Evolutionary conservation across 495 filamentous ascomycete genomes (phyloP), one percentile per base, ranked within the genome.

Genomic region (Penicillium verhagenii): DNA sequence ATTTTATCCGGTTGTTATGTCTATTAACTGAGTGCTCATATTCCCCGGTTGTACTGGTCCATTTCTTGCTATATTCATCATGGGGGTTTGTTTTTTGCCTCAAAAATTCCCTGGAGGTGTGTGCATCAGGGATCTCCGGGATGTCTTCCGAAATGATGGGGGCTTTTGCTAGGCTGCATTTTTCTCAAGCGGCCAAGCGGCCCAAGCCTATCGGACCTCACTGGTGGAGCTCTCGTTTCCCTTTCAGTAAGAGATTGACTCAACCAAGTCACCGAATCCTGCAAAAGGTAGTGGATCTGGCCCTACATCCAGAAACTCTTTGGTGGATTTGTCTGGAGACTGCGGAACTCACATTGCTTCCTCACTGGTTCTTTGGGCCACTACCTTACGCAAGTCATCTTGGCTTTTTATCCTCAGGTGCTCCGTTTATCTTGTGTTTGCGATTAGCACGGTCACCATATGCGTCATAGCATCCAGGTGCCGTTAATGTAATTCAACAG

Each of bases 91-190:
- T n/a, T n/a, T n/a, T n/a, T n/a, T n/a, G n/a, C n/a, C n/a, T n/a
- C n/a, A n/a, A n/a, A n/a, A n/a, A 31, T 28, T 28, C 11, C 13
- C 20, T 25, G 43, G 6, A 45, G 25, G 19, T n/a, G 3, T 19
- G 43, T 47, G n/a, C 44, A 38, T 43, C 53, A 50, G 47, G 39
- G 37, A 20, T 46, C 42, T 49, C 51, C 48, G 20, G 39, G 16
- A 43, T 54, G 47, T 33, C 37, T 49, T 31, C 57, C 54, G 45
- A 60, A 56, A 54, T 48, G 58, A 67, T 50, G 64, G 64, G n/a
- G 61, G 53, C 64, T 16, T 43, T 55, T 45, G 52, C 59, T 52
- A 67, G 64, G 64, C 64, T 65, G 37, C 64, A 60, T 67, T 51
- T 4, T 67, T 67, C 48, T n/a, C n/a, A n/a, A n/a, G n/a, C n/a